Evolutionary conservation across 2,329 filamentous ascomycete genomes (phyloP).

Genomic region (Westerdykella aurantiaca): DNA sequence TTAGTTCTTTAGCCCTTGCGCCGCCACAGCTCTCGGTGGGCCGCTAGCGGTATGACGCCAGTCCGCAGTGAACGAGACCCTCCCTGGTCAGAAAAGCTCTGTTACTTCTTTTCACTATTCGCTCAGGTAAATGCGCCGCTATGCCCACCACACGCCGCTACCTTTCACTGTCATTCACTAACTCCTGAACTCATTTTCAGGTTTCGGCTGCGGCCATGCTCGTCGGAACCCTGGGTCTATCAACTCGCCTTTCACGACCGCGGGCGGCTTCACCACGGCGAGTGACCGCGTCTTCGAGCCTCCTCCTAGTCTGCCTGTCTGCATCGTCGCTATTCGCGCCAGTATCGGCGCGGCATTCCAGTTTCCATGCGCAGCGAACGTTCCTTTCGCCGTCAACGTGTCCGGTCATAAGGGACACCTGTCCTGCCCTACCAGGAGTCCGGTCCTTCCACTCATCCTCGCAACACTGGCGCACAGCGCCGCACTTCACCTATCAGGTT

Average conservation of each 20-base stretch:
- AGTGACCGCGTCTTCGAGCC: slow-evolving; percentile 18
- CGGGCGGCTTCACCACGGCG: slow-evolving; percentile 16
- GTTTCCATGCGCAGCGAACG: slow-evolving; percentile 11
- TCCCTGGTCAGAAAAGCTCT: slow-evolving; percentile 27
- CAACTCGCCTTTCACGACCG: slow-evolving; percentile 4
- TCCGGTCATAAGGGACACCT: slow-evolving; percentile 25
- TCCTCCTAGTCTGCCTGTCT: slow-evolving; percentile 29
- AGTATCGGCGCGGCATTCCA: slow-evolving; percentile 15
- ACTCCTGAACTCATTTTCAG: slow-evolving; percentile 15
- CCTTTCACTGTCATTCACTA: slow-evolving; percentile 13
- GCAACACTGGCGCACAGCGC: slow-evolving; percentile 19
- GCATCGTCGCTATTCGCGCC: slow-evolving; percentile 22
- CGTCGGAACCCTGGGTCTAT: slow-evolving; percentile 15
- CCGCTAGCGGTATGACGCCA: slow-evolving; percentile 30
- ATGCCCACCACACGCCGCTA: neutral
- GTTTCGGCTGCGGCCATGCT: slow-evolving; percentile 36
- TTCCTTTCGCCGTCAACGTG: slow-evolving; percentile 23
- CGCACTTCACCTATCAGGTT: slow-evolving; percentile 36
- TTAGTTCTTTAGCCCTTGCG: too few relatives aligned
- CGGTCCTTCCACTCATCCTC: slow-evolving; percentile 28
- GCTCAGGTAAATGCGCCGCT: slow-evolving; percentile 19
- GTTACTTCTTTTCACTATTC: slow-evolving; percentile 15
- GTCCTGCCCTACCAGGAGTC: slow-evolving; percentile 22
- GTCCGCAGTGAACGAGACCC: slow-evolving; percentile 10
- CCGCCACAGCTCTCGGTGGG: slow-evolving; percentile 5